phyloP scores from a whole-genome alignment of 202 grass and related monocot genomes.

The Brachypodium distachyon region DNA sequence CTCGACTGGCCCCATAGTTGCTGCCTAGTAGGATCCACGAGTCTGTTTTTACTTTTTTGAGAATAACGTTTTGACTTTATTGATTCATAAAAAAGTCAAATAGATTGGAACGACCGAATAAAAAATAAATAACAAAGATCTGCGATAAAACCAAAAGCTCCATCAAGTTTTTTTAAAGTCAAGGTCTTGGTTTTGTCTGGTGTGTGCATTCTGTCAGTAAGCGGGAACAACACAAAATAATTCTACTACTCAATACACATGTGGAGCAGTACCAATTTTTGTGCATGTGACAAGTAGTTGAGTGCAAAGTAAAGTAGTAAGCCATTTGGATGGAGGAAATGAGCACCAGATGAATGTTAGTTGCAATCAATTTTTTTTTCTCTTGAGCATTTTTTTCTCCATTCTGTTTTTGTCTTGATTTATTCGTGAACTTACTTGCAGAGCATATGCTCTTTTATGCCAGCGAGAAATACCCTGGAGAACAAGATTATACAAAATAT shows the following conservation, averaged over 20 bases:
- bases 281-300: neutral
- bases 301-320: neutral
- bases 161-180: too few relatives aligned
- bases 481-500: constrained; percentile 85
- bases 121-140: too few relatives aligned
- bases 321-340: neutral
- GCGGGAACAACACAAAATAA: neutral
- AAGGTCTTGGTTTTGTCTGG: too few relatives aligned
- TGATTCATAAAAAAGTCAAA: too few relatives aligned
- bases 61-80: too few relatives aligned
- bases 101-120: too few relatives aligned
- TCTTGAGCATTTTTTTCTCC: neutral
- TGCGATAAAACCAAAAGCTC: too few relatives aligned
- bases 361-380: neutral
- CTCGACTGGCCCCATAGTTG: neutral
- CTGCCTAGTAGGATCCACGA: neutral
- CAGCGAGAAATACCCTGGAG: constrained; percentile 95
- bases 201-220: neutral
- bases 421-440: constrained; percentile 42
- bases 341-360: neutral
- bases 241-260: neutral
- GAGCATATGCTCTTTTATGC: constrained; percentile 99
- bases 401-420: neutral
- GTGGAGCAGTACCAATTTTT: neutral
- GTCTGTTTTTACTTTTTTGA: neutral